Base-by-base conservation (phyloP, 306 rosid genomes). In the Citrullus mucosospermus region DNA sequence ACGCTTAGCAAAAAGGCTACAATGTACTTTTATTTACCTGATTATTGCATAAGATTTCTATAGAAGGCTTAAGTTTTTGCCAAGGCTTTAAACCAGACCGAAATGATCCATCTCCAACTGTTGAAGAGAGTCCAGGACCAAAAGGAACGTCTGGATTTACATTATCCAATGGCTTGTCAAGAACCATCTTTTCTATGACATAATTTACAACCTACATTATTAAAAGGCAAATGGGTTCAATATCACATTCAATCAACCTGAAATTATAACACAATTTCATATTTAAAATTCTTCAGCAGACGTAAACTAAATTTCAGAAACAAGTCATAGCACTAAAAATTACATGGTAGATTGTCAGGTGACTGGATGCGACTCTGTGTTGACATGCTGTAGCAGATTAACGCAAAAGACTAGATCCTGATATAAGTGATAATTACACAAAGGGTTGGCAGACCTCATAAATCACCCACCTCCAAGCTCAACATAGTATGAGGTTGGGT, bases 41-140 rank as follows among this genome's bases (percentile, higher is more conserved):
- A 78, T 91, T 96, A 88, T 89, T 92, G 85, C 99, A 92, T 83
- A 96, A 75, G 83, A 96, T 90, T 88, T 96, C 99, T 82, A 96
- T 90, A 66, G 97, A 88, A 77, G 99, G 97, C 80, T 85, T 90
- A 75, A 83, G 90, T 89, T 91, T 95, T 82, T 88, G 97, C 97
- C 96, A 89, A 66, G 93, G 90, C 91, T 89, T 92, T 70, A 84
- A 85, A 81, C 93, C 99, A 79, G 97, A 82, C 9, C 99, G 90
- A 76, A 88, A 91, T 76, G 97, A 88, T 86, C 84, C 95, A 83
- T 92, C 98, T 76, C 93, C 97, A 86, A 85, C 79, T 48, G 82
- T 78, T 78, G 86, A 85, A 61, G 85, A 81, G 81, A 89, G 82
- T 82, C 90, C 94, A 54, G 96, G 85, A 81, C 86, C 79, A 83